phyloP scores from a whole-genome alignment of 2,329 filamentous ascomycete genomes.

The Fusarium falciforme region DNA sequence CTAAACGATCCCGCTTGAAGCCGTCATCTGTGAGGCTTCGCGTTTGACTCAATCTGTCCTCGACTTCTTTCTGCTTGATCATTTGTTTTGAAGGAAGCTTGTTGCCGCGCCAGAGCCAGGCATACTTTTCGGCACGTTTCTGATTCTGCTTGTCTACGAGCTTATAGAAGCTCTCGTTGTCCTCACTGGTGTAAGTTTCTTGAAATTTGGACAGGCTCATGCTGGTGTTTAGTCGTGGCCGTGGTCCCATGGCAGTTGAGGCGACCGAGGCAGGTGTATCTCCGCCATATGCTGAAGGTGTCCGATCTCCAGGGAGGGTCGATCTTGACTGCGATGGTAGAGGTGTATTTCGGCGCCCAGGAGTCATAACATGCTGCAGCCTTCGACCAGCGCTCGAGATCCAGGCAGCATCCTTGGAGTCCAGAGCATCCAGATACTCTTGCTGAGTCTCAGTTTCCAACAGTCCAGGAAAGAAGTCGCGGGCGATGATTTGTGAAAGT shows the following conservation, averaged over 20 bases:
- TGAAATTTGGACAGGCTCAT: conserved; percentile 90
- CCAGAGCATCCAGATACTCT: conserved; percentile 91
- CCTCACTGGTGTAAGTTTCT: conserved; percentile 93
- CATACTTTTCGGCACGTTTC: conserved; percentile 84
- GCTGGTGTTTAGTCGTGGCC: conserved; percentile 73
- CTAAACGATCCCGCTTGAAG: conserved; percentile 67
- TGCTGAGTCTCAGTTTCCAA: conserved; percentile 87
- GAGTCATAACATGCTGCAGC: conserved; percentile 84
- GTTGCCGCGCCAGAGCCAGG: conserved; percentile 90
- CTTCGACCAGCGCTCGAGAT: conserved; percentile 82
- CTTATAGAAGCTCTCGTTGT: conserved; percentile 96
- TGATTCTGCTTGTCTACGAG: conserved; percentile 91
- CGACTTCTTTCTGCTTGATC: conserved; percentile 73
- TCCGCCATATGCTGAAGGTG: conserved; percentile 74
- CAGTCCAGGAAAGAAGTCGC: conserved; percentile 96
- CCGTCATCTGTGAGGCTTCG: conserved; percentile 66
- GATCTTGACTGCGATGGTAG: conserved; percentile 33
- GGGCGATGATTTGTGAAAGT: conserved; percentile 91
- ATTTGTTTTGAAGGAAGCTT: conserved; percentile 86
- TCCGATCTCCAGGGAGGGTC: conserved; percentile 56
- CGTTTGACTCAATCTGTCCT: conserved; percentile 62
- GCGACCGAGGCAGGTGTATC: conserved; percentile 77
- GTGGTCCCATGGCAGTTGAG: conserved; percentile 52
- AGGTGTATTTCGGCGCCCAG: conserved; percentile 62
- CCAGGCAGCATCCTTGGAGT: conserved; percentile 87